phyloP scores from a whole-genome alignment of 2,329 filamentous ascomycete genomes.

The Fusarium stilboides region DNA sequence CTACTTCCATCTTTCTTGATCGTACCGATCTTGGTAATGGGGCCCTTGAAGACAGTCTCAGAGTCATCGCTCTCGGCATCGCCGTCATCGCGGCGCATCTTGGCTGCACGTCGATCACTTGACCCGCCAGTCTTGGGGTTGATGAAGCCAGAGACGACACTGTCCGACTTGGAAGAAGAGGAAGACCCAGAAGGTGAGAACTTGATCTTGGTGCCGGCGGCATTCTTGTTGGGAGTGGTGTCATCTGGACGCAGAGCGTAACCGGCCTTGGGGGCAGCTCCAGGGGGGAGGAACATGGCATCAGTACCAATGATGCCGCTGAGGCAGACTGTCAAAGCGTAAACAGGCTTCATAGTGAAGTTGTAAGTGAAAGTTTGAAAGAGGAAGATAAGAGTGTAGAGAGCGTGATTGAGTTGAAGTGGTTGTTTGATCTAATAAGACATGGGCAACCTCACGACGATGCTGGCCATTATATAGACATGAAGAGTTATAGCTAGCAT shows the following conservation, averaged over 20 bases:
- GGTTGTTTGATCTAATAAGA: background rate
- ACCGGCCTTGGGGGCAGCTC: conserved; percentile 12
- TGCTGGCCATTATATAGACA: conserved; percentile 23
- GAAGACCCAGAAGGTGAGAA: background rate
- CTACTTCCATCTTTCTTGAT: conserved; percentile 1
- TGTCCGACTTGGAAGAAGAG: background rate
- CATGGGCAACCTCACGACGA: background rate
- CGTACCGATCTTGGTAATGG: background rate
- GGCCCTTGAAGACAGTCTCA: background rate
- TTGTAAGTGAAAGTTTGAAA: background rate
- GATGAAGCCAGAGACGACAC: conserved; percentile 5
- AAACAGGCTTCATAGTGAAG: conserved; percentile 15
- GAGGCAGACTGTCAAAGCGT: conserved; percentile 18
- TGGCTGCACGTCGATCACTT: background rate
- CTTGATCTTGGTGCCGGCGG: conserved; percentile 11
- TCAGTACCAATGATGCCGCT: conserved; percentile 12
- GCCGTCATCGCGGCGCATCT: background rate
- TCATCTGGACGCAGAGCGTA: conserved; percentile 9
- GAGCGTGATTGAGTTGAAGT: conserved; percentile 8
- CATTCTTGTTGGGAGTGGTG: background rate
- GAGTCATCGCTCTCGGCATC: background rate
- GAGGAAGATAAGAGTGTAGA: background rate
- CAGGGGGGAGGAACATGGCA: conserved; percentile 3
- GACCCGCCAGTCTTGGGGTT: background rate
- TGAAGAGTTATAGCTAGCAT: background rate